These are phyloP conservation scores for Periconia digitata DNA, from an alignment of 2,329 filamentous ascomycete species.

Conservation along the genomic window DNA sequence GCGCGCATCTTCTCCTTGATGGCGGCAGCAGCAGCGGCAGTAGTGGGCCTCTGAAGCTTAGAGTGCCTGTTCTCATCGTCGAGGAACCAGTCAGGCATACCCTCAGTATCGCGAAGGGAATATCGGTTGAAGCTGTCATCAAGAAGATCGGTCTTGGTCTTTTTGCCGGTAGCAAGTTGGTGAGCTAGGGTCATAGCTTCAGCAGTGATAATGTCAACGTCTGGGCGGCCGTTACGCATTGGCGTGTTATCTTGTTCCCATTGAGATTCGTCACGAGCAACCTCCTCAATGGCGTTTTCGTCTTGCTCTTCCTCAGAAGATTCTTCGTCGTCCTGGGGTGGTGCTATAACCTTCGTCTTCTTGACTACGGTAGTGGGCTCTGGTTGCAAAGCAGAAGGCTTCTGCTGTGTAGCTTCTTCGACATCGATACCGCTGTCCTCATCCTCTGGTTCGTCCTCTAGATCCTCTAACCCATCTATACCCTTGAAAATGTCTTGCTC, in stretches of 20 bases:
- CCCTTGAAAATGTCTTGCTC: constrained; percentile 92
- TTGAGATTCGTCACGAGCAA: constrained; percentile 57
- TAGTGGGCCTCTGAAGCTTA: constrained; percentile 83
- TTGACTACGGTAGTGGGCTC: constrained; percentile 16
- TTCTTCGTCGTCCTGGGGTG: constrained; percentile 27
- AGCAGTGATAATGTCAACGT: constrained; percentile 98
- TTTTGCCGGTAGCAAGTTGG: constrained; percentile 82
- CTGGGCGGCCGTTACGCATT: constrained; percentile 65
- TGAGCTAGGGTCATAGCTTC: constrained; percentile 98
- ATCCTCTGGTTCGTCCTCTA: constrained; percentile 54
- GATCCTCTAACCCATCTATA: constrained; percentile 67
- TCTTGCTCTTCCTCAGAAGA: constrained; percentile 44
- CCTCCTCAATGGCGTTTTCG: constrained; percentile 61
- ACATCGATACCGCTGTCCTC: constrained; percentile 43
- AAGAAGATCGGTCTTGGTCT: constrained; percentile 73
- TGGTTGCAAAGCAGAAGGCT: constrained; percentile 12
- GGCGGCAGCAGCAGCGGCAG: constrained; percentile 81
- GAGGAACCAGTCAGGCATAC: constrained; percentile 95
- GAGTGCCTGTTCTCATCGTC: constrained; percentile 89
- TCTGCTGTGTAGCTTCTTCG: constrained; percentile 36
- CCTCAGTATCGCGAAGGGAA: constrained; percentile 86
- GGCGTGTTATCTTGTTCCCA: constrained; percentile 70
- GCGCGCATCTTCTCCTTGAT: constrained; percentile 95
- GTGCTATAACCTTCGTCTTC: constrained; percentile 15
- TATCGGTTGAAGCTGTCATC: constrained; percentile 95